Conservation (phyloP, 441 rosid species). For the Adansonia gregorii region DNA sequence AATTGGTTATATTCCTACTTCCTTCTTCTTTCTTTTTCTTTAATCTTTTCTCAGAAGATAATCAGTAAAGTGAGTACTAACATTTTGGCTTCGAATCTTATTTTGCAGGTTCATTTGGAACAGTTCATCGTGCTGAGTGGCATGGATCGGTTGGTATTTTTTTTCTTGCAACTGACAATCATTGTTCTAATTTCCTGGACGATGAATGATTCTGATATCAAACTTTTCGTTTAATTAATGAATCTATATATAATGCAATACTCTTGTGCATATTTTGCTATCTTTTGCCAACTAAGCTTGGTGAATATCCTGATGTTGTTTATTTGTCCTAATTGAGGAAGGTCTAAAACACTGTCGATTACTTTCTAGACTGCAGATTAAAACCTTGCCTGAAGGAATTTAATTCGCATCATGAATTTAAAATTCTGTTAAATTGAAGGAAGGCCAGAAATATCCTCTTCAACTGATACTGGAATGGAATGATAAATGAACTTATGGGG, state of each 20-base stretch:
- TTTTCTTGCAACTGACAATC: not conserved
- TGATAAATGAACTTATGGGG: not conserved
- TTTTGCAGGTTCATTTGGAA: slow-evolving; percentile 88
- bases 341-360: not conserved
- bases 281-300: not conserved
- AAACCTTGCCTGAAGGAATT: not conserved
- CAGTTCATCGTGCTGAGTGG: slow-evolving; percentile 99
- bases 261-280: slow-evolving; percentile 10
- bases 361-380: not conserved
- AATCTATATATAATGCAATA: not conserved
- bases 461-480: not conserved
- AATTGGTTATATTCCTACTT: not conserved
- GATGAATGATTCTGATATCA: slow-evolving; percentile 18
- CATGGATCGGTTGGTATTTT: slow-evolving; percentile 85
- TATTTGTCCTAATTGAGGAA: not conserved
- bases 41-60: not conserved
- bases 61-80: not conserved
- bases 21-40: not conserved
- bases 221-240: not conserved
- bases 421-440: not conserved
- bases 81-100: not conserved
- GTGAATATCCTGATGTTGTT: not conserved
- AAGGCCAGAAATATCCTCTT: not conserved
- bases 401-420: not conserved
- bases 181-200: not conserved